Conservation (phyloP, 305 asterid genomes). For the Rubia occidens region DNA sequence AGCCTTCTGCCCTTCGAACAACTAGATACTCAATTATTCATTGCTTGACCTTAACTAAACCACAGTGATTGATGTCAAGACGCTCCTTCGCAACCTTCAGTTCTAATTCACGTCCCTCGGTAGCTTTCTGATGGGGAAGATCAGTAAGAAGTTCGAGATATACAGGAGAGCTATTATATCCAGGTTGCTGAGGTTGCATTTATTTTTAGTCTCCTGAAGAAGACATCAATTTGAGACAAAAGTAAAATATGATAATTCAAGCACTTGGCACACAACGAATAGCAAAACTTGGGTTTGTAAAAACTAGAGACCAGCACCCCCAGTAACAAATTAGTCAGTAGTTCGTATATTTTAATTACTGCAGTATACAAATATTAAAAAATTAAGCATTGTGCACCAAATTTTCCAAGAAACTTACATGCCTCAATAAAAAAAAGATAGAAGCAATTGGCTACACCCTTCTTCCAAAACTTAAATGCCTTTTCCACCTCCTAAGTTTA, state of each 20-base stretch:
- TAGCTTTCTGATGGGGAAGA: conserved; percentile 87
- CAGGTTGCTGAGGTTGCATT: conserved; percentile 99
- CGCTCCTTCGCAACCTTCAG: conserved; percentile 86
- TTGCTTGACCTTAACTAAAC: conserved; percentile 88
- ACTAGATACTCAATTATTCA: conserved; percentile 96
- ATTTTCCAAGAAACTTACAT: not conserved
- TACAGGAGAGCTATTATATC: conserved; percentile 85
- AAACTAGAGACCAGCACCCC: not conserved
- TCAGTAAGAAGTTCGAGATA: conserved; percentile 98
- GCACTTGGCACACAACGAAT: not conserved
- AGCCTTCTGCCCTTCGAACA: conserved; percentile 74
- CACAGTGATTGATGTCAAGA: conserved; percentile 90
- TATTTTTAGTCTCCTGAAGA: conserved; percentile 75
- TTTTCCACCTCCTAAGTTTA: not conserved
- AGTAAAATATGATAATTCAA: conserved; percentile 9
- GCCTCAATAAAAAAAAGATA: not conserved
- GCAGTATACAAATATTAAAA: not conserved
- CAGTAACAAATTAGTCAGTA: not conserved
- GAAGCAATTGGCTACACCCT: not conserved
- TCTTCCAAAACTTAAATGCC: not conserved
- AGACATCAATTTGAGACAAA: conserved; percentile 20
- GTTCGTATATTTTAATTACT: not conserved
- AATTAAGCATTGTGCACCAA: not conserved
- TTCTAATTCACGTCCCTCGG: conserved; percentile 74
- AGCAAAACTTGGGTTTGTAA: not conserved